These are phyloP conservation scores for Colletotrichum sp. DNA, from an alignment of 2,329 filamentous ascomycete species.

Conservation along the genomic window DNA sequence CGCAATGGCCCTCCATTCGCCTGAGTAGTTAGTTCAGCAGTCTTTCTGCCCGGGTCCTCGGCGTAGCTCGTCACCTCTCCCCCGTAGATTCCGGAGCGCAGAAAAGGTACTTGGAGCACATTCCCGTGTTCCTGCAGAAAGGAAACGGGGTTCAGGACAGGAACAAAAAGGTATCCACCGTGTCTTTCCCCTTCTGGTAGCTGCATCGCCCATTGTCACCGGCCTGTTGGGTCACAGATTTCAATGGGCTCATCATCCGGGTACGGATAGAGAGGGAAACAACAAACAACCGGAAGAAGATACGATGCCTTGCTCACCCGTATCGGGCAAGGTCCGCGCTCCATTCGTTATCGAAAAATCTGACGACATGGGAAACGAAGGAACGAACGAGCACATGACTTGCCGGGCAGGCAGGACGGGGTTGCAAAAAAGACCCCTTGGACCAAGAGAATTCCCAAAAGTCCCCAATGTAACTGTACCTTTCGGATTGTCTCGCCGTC, in stretches of 20 bases:
- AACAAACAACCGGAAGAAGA: not conserved
- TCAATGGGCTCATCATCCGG: not conserved
- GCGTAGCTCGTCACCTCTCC: not conserved
- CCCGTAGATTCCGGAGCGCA: not conserved
- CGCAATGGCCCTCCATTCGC: not conserved
- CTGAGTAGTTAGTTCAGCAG: not conserved
- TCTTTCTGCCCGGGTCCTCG: not conserved
- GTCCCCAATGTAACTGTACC: conserved; percentile 11
- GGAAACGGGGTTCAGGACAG: not conserved
- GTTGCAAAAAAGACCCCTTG: not conserved
- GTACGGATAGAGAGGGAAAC: not conserved
- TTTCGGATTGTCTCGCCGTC: not conserved
- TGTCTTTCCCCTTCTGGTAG: not conserved
- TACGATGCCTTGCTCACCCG: not conserved
- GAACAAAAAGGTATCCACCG: not conserved
- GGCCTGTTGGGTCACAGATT: not conserved
- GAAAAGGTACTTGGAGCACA: not conserved
- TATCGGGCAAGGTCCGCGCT: not conserved
- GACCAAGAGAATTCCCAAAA: not conserved
- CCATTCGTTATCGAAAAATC: not conserved
- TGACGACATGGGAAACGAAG: not conserved
- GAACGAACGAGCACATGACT: not conserved
- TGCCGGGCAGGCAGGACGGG: not conserved
- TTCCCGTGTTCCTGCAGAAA: not conserved
- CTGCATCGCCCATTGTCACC: not conserved